phyloP scores from a whole-genome alignment of 2,329 filamentous ascomycete genomes.

The Penicillium olsonii region DNA sequence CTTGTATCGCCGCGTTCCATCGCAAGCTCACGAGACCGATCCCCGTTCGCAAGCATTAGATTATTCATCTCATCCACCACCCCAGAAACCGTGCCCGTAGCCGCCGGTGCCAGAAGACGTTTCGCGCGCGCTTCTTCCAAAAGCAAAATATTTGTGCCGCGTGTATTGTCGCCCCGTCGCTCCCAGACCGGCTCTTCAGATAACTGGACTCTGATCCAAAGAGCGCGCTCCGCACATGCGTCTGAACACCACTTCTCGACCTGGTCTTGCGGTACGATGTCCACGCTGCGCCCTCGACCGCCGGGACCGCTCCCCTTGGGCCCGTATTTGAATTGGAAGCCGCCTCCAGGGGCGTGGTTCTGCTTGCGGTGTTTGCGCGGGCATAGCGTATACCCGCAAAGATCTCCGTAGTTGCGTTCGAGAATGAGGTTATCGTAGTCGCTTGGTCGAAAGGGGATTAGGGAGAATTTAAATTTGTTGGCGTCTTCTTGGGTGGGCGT shows the following conservation, averaged over 20 bases:
- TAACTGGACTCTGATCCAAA: slow-evolving; percentile 88
- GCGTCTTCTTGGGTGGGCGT: slow-evolving; percentile 62
- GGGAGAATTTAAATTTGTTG: slow-evolving; percentile 62
- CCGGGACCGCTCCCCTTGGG: slow-evolving; percentile 50
- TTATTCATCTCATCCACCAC: slow-evolving; percentile 28
- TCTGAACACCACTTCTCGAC: slow-evolving; percentile 86
- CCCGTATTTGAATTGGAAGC: slow-evolving; percentile 67
- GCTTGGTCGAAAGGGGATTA: slow-evolving; percentile 76
- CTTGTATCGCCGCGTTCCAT: slow-evolving; percentile 39
- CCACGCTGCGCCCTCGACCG: slow-evolving; percentile 55
- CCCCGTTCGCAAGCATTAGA: slow-evolving; percentile 28
- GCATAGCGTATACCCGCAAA: slow-evolving; percentile 85
- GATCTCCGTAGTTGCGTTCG: slow-evolving; percentile 80
- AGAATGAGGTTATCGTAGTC: slow-evolving; percentile 88
- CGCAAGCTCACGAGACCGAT: slow-evolving; percentile 33
- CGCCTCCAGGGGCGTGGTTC: slow-evolving; percentile 52
- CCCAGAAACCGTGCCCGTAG: slow-evolving; percentile 18
- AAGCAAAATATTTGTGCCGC: slow-evolving; percentile 60
- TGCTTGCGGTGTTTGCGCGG: slow-evolving; percentile 61
- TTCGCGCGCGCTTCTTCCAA: slow-evolving; percentile 60
- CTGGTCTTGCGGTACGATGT: slow-evolving; percentile 70
- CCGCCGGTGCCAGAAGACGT: slow-evolving; percentile 19
- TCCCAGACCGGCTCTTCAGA: slow-evolving; percentile 85
- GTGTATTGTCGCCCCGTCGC: slow-evolving; percentile 55
- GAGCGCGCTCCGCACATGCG: slow-evolving; percentile 73